Evolutionary conservation across 2,329 filamentous ascomycete genomes (phyloP).

Genomic region (Bipolaris gigantea): DNA sequence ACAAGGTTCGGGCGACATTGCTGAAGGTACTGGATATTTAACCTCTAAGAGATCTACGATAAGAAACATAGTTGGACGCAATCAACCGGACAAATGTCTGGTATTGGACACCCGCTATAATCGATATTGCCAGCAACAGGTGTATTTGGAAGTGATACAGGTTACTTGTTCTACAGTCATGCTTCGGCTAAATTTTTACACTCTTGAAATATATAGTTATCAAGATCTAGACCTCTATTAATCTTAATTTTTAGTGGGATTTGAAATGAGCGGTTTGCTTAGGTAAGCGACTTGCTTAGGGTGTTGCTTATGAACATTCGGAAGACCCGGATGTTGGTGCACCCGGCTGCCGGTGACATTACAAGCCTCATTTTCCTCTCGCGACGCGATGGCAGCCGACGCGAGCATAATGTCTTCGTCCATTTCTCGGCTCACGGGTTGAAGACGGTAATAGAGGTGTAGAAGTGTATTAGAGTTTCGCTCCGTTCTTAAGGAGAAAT

Average conservation of each 20-base stretch:
- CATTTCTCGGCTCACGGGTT: neutral
- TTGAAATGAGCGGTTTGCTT: too few species aligned
- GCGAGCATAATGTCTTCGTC: neutral
- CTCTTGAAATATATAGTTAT: too few species aligned
- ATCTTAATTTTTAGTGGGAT: too few species aligned
- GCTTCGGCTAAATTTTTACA: too few species aligned
- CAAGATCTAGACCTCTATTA: too few species aligned
- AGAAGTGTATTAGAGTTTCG: neutral
- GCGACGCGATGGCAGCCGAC: neutral
- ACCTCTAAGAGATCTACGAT: neutral
- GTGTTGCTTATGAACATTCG: slow-evolving; percentile 5
- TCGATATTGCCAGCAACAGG: neutral
- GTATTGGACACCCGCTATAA: neutral
- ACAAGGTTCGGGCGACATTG: neutral
- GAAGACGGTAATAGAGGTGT: neutral
- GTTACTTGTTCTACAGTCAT: neutral
- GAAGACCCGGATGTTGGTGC: neutral
- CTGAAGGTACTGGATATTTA: neutral
- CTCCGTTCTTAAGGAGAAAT: neutral
- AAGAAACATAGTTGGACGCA: neutral
- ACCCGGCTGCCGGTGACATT: slow-evolving; percentile 4
- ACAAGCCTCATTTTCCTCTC: slow-evolving; percentile 3
- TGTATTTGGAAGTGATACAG: neutral
- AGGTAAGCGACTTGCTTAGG: too few species aligned
- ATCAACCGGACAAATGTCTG: too few species aligned